phyloP scores from a whole-genome alignment of 2,329 filamentous ascomycete species.

The Fusarium sp. region DNA sequence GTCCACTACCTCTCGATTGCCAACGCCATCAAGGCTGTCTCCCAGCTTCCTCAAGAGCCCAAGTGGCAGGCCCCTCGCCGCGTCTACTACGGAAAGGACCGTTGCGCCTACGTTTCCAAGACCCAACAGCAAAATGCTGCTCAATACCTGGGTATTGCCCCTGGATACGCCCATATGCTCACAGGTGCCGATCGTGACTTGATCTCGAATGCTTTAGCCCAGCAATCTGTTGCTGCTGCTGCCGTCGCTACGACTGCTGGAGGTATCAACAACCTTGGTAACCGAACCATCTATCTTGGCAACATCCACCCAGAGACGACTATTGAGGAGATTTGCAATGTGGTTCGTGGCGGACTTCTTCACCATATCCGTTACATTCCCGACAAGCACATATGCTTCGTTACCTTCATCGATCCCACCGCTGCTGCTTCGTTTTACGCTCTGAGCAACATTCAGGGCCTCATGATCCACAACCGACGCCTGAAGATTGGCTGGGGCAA shows the following conservation, averaged over 20 bases:
- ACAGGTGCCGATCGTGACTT: slow-evolving; percentile 96
- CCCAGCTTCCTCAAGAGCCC: slow-evolving; percentile 92
- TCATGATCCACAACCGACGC: slow-evolving; percentile 99
- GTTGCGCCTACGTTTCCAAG: slow-evolving; percentile 98
- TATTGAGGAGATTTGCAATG: slow-evolving; percentile 99
- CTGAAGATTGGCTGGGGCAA: slow-evolving; percentile 99
- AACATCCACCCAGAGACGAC: slow-evolving; percentile 99
- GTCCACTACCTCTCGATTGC: slow-evolving; percentile 97
- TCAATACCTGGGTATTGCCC: slow-evolving; percentile 96
- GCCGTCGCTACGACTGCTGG: slow-evolving; percentile 96
- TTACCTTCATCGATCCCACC: slow-evolving; percentile 98
- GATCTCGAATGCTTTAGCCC: slow-evolving; percentile 94
- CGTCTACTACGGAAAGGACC: slow-evolving; percentile 98
- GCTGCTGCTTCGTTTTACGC: slow-evolving; percentile 98
- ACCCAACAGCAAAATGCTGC: slow-evolving; percentile 99
- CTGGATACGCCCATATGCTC: slow-evolving; percentile 94
- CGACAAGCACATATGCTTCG: slow-evolving; percentile 99
- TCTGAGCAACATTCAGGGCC: slow-evolving; percentile 93
- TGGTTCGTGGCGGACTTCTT: slow-evolving; percentile 92
- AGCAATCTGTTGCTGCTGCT: slow-evolving; percentile 96
- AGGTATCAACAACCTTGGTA: slow-evolving; percentile 96
- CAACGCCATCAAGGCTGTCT: slow-evolving; percentile 98
- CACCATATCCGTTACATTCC: slow-evolving; percentile 99
- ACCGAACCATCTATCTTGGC: slow-evolving; percentile 96
- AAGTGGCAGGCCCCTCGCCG: slow-evolving; percentile 97